Base-by-base conservation (phyloP, 108 stramenopile genomes). In the Pseudonitzschia pungens region DNA sequence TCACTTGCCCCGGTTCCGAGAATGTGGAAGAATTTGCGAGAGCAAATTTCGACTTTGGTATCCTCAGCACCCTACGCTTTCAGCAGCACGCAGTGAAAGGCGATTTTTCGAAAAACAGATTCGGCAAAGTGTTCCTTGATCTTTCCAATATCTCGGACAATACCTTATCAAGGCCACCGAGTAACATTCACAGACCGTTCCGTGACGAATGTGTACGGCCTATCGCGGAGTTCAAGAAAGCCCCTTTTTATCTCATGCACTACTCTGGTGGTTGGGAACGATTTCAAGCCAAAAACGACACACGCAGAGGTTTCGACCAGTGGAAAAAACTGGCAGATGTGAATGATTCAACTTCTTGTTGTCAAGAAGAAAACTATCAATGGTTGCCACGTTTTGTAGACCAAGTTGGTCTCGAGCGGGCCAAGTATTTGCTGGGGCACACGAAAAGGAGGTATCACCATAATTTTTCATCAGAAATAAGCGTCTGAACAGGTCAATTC, bases 121-220 rank as follows among this genome's bases (percentile, higher is more conserved):
- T 70, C 65, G 83, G 80, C 16, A 86, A 89, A 44, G 84, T 82
- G 16, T 76, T 89, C 12, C 73, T 89, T 41, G 76, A 89, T 54
- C 60, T 89, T 16, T 84, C 81, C 16, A 45, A 69, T 24, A 74
- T 89, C 14, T 65, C 76, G 2, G 50, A 15, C 7, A 20, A 31
- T 4, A 69, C 48, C 42, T 50, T 77, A 4, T 22, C 58, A 45
- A 26, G 5, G 40, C 31, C 20, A 9, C 81, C 76, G 11, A 40
- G 62, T 0, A 81, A 77, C 72, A 81, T 81, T 36, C 81, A 81
- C 32, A 65, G 81, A 15, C 81, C 81, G 1, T 81, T 71, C 59
- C 48, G 20, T 33, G 51, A 68, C 31, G 51, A 70, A 41, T 83
- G 82, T 48, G 54, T 67, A 32, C 70, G 63, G 3, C 68, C 69